Conservation (phyloP, 257 asterid genomes). For the Asclepias syriaca region DNA sequence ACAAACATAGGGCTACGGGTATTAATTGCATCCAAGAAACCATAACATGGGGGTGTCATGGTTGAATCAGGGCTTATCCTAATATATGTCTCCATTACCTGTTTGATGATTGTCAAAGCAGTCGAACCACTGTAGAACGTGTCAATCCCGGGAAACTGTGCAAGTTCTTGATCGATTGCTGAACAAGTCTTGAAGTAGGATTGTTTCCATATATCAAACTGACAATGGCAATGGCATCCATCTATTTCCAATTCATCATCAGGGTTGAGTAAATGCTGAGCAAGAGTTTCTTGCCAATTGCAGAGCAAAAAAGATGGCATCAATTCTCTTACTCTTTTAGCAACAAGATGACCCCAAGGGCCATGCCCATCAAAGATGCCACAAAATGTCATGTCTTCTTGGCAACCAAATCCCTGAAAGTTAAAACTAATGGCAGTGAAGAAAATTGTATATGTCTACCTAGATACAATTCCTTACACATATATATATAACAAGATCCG, state of each 20-base stretch:
- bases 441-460: not conserved
- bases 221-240: slow-evolving; percentile 17
- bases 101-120: slow-evolving; percentile 54
- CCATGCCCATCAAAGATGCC: slow-evolving; percentile 89
- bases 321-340: slow-evolving; percentile 49
- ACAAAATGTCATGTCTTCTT: slow-evolving; percentile 64
- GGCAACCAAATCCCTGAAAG: slow-evolving; percentile 62
- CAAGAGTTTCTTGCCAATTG: slow-evolving; percentile 61
- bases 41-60: not conserved
- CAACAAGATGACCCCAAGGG: slow-evolving; percentile 72
- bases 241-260: slow-evolving; percentile 24
- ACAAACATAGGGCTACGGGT: not conserved
- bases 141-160: slow-evolving; percentile 41
- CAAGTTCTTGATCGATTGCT: slow-evolving; percentile 56
- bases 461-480: not conserved
- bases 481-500: not conserved
- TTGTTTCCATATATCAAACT: slow-evolving; percentile 57
- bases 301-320: slow-evolving; percentile 54
- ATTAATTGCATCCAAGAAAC: no score
- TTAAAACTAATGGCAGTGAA: not conserved
- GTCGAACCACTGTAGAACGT: slow-evolving; percentile 72
- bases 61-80: not conserved
- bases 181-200: slow-evolving; percentile 56
- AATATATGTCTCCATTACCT: slow-evolving; percentile 32
- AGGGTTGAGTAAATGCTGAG: slow-evolving; percentile 23